These are phyloP conservation scores for Ganoderma meredithae DNA, from an alignment of 1,284 basidiomycete species.

Conservation along the genomic window DNA sequence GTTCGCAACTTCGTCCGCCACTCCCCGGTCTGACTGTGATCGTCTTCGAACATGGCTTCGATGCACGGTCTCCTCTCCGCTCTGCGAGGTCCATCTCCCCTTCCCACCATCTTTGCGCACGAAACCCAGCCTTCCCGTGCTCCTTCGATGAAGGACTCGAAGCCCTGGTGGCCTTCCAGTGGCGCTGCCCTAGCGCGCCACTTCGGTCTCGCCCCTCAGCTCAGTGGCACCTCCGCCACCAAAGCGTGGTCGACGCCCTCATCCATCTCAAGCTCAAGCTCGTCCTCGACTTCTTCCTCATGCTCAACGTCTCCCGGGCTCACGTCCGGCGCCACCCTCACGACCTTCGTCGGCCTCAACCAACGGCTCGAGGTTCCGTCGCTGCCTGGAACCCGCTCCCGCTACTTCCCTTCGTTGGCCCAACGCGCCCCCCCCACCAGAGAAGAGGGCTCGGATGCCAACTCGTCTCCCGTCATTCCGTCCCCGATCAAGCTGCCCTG, in stretches of 20 bases:
- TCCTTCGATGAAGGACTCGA: not conserved
- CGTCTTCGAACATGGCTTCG: not conserved
- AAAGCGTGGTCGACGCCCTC: not conserved
- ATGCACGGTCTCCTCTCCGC: not conserved
- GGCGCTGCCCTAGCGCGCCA: not conserved
- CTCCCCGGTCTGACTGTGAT: not conserved
- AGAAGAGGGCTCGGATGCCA: not conserved
- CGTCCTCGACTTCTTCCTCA: not conserved
- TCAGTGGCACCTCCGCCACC: not conserved
- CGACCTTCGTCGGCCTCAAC: conserved; percentile 10
- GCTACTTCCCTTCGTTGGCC: not conserved
- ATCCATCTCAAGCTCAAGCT: not conserved
- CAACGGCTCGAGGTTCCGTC: conserved; percentile 4
- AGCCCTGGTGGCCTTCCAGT: not conserved
- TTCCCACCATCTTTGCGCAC: not conserved
- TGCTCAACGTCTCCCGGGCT: not conserved
- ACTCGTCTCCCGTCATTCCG: not conserved
- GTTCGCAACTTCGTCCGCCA: not conserved
- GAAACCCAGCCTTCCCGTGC: not conserved
- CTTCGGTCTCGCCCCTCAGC: not conserved
- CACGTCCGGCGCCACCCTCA: conserved; percentile 2
- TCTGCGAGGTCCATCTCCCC: not conserved
- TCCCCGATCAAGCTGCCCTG: not conserved
- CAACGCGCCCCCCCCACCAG: not conserved
- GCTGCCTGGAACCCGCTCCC: not conserved